Conservation (phyloP, 2,329 filamentous ascomycete genomes). For the Trichoderma semiorbis region DNA sequence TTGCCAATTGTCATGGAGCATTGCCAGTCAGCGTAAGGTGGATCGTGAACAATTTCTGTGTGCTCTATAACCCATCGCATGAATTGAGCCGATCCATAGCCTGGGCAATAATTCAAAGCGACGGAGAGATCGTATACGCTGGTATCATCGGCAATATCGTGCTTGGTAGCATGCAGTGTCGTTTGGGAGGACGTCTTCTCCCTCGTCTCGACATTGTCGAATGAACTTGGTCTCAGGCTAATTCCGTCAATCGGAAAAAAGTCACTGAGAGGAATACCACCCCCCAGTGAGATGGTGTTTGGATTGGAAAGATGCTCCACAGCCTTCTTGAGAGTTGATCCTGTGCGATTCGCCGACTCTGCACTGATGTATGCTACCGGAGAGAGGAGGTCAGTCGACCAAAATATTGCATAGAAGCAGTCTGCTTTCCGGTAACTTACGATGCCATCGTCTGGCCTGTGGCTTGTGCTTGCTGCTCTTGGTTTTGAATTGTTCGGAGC, state of each 20-base stretch:
- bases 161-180: constrained; percentile 6
- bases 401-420: too few species aligned
- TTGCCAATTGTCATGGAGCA: constrained; percentile 12
- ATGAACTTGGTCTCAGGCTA: background rate
- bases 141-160: constrained; percentile 5
- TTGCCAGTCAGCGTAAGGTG: constrained; percentile 8
- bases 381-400: background rate
- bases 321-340: background rate
- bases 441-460: constrained; percentile 3
- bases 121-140: constrained; percentile 10
- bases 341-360: background rate
- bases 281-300: constrained; percentile 5
- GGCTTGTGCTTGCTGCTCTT: constrained; percentile 5
- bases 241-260: constrained; percentile 2
- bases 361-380: constrained; percentile 2
- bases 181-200: background rate
- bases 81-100: background rate
- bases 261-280: constrained; percentile 6
- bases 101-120: background rate
- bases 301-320: constrained; percentile 3
- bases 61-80: constrained; percentile 12
- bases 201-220: background rate
- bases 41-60: constrained; percentile 10
- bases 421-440: background rate
- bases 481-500: constrained; percentile 6